phyloP scores from a whole-genome alignment of 2,329 filamentous ascomycete genomes.

The Ceratocystis eucalypticola region DNA sequence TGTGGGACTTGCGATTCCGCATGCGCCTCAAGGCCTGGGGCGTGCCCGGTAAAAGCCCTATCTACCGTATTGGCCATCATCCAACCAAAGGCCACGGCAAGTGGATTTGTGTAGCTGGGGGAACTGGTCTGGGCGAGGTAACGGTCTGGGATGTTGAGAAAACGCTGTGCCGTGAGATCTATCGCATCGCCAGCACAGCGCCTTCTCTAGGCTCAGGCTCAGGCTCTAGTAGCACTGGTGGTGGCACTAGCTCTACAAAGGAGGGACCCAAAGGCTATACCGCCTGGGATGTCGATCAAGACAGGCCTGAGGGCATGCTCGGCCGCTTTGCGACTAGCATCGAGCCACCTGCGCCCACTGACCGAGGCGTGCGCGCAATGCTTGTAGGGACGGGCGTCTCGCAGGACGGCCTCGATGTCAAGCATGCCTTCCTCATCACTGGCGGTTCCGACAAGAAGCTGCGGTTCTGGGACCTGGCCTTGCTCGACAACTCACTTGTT shows the following conservation, averaged over 20 bases:
- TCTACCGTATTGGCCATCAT: slow-evolving; percentile 68
- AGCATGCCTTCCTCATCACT: slow-evolving; percentile 72
- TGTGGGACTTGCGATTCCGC: slow-evolving; percentile 95
- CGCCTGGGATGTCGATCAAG: slow-evolving; percentile 80
- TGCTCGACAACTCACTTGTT: slow-evolving; percentile 62
- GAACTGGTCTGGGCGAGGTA: slow-evolving; percentile 74
- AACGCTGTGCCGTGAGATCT: slow-evolving; percentile 74
- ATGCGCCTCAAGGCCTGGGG: slow-evolving; percentile 81
- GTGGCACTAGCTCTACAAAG: neutral
- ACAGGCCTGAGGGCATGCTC: slow-evolving; percentile 75
- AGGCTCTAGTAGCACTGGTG: no score
- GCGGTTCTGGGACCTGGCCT: slow-evolving; percentile 81
- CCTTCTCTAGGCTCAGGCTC: neutral
- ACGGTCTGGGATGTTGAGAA: slow-evolving; percentile 95
- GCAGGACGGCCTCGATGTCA: slow-evolving; percentile 56
- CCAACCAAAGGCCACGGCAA: slow-evolving; percentile 64
- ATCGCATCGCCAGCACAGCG: slow-evolving; percentile 41
- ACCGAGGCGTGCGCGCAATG: slow-evolving; percentile 63
- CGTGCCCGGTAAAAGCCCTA: slow-evolving; percentile 63
- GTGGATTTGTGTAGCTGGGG: slow-evolving; percentile 80
- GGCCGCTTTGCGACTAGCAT: slow-evolving; percentile 67
- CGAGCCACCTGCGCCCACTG: slow-evolving; percentile 37
- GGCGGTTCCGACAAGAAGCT: slow-evolving; percentile 83
- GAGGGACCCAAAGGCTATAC: slow-evolving; percentile 56
- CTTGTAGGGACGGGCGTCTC: slow-evolving; percentile 58